These are phyloP conservation scores for Closterium sp. DNA, from an alignment of 139 green algal genomes.

Conservation along the genomic window DNA sequence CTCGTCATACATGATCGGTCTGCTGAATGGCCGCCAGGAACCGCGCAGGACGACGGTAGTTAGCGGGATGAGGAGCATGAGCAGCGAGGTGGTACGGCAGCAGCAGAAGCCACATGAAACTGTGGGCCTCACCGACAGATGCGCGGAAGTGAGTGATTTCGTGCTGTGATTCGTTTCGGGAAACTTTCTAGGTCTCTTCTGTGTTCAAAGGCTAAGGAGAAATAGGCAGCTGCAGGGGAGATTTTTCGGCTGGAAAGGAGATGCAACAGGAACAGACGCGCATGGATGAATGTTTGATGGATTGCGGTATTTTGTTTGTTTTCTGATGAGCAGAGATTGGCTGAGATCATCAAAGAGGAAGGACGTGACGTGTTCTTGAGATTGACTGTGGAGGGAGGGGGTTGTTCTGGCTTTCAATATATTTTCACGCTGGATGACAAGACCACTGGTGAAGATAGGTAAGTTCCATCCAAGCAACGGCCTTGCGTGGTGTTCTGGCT, in stretches of 20 bases:
- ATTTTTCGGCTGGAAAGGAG: no score
- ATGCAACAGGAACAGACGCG: no score
- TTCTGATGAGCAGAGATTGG: slow-evolving; percentile 16
- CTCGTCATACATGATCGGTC: neutral
- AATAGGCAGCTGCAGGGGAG: no score
- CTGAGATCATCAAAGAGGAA: slow-evolving; percentile 31
- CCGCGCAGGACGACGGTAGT: neutral
- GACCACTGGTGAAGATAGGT: slow-evolving; percentile 49
- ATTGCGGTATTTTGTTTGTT: neutral
- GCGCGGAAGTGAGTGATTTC: neutral
- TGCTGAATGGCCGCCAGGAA: neutral
- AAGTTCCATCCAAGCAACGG: neutral
- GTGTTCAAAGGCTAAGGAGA: neutral
- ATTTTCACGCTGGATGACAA: slow-evolving; percentile 73
- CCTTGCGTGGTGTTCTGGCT: slow-evolving; percentile 65
- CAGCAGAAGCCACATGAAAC: neutral
- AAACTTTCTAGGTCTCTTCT: neutral
- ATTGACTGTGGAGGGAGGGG: slow-evolving; percentile 83
- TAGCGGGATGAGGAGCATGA: neutral
- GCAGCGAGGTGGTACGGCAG: neutral
- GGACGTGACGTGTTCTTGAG: slow-evolving; percentile 59
- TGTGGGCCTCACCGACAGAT: neutral
- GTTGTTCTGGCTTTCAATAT: slow-evolving; percentile 95
- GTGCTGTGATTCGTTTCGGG: neutral
- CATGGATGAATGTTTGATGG: neutral